phyloP scores from a whole-genome alignment of 768 basidiomycete genomes.

The Pleurotus tuoliensis region DNA sequence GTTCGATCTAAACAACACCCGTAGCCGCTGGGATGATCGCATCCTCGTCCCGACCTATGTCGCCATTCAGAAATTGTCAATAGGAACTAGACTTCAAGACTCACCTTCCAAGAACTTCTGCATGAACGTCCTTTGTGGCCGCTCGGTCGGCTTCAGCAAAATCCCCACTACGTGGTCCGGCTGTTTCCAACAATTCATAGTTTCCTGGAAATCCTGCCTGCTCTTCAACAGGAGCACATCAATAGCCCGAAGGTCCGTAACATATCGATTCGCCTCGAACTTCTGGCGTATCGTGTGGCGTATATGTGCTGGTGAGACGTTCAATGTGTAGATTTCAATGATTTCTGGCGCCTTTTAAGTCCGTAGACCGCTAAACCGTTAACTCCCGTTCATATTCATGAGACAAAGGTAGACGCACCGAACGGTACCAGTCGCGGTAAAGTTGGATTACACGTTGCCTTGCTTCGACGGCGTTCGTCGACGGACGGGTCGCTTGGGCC shows the following conservation, averaged over 20 bases:
- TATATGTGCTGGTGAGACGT: slow-evolving; percentile 71
- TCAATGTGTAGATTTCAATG: slow-evolving; percentile 74
- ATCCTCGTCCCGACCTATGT: slow-evolving; percentile 71
- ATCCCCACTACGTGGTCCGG: slow-evolving; percentile 75
- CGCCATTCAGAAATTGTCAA: background rate
- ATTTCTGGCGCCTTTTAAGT: slow-evolving; percentile 83
- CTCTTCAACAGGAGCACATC: slow-evolving; percentile 85
- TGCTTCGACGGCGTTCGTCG: slow-evolving; percentile 53
- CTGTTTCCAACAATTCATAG: slow-evolving; percentile 92
- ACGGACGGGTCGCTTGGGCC: slow-evolving; percentile 64
- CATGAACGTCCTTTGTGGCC: slow-evolving; percentile 60
- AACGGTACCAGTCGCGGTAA: slow-evolving; percentile 92
- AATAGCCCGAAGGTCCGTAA: slow-evolving; percentile 77
- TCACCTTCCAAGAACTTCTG: slow-evolving; percentile 83
- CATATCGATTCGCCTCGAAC: slow-evolving; percentile 82
- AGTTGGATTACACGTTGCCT: slow-evolving; percentile 67
- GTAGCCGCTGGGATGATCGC: slow-evolving; percentile 67
- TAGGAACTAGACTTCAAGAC: slow-evolving; percentile 18
- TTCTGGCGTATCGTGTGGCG: slow-evolving; percentile 80
- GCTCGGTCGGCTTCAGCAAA: slow-evolving; percentile 44
- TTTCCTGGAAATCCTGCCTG: slow-evolving; percentile 89
- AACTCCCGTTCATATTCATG: background rate
- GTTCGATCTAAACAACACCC: slow-evolving; percentile 29
- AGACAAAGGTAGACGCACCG: slow-evolving; percentile 50
- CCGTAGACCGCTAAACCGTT: background rate